Percentiles rank a stretch among this genome's conserved stretches.
phyloP scores from a whole-genome alignment of 305 asterid species.

The Withania somnifera region DNA sequence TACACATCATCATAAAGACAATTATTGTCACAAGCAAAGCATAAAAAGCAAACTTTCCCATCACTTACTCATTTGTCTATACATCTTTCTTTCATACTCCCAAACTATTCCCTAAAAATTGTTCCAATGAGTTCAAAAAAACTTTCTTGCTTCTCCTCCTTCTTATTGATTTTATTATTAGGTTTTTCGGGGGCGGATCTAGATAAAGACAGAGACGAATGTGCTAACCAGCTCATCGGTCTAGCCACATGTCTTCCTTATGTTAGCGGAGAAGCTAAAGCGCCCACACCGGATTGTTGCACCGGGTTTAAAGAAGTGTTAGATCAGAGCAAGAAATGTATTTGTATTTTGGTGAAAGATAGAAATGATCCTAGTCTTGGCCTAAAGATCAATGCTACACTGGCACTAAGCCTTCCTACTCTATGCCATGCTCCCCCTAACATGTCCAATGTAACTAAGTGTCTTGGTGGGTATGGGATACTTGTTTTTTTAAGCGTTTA shows the following conservation, averaged over 20 bases:
- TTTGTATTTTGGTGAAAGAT: conserved; percentile 58
- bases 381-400: conserved; percentile 60
- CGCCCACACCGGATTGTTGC: conserved; percentile 65
- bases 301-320: conserved; percentile 44
- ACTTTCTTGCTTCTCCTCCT: background rate
- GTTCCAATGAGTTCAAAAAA: conserved; percentile 13
- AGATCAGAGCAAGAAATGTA: conserved; percentile 44
- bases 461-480: conserved; percentile 32
- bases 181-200: conserved; percentile 22
- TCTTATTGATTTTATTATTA: conserved; percentile 1
- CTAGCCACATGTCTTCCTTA: conserved; percentile 65
- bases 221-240: conserved; percentile 36
- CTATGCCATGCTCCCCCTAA: conserved; percentile 37
- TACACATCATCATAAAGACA: background rate
- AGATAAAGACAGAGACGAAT: conserved; percentile 41
- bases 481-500: background rate
- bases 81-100: background rate
- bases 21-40: conserved; percentile 7
- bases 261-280: conserved; percentile 38
- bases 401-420: conserved; percentile 56
- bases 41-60: background rate
- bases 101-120: background rate
- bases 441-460: conserved; percentile 28
- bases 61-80: background rate
- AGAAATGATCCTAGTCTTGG: conserved; percentile 64